These are phyloP conservation scores for Lentithecium fluviatile DNA, from an alignment of 495 filamentous ascomycete species.

Conservation along the genomic window DNA sequence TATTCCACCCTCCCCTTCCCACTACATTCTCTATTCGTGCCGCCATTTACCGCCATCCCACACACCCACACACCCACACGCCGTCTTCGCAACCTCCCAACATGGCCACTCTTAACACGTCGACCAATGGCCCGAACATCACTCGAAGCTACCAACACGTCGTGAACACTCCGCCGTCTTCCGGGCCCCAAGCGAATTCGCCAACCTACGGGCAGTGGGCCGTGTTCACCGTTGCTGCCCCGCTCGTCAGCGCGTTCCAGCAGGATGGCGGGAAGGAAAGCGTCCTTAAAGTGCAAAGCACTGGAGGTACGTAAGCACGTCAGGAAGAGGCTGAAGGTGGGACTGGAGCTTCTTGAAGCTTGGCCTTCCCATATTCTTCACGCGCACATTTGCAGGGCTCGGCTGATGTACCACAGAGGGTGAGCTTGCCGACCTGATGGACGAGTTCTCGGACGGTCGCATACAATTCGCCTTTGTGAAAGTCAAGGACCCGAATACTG, in stretches of 20 bases:
- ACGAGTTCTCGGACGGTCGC: constrained; percentile 94
- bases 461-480: constrained; percentile 97
- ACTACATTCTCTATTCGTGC: too few species aligned
- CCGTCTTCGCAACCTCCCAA: constrained; percentile 4
- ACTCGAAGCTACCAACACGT: constrained; percentile 88
- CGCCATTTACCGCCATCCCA: neutral
- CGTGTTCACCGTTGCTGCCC: constrained; percentile 85
- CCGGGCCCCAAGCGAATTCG: constrained; percentile 63
- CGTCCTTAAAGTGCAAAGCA: constrained; percentile 86
- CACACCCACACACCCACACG: constrained; percentile 1
- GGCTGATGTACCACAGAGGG: constrained; percentile 61
- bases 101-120: constrained; percentile 93
- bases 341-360: neutral
- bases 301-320: constrained; percentile 61
- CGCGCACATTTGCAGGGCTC: too few species aligned
- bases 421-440: constrained; percentile 89
- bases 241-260: constrained; percentile 88
- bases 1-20: too few species aligned
- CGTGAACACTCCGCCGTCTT: constrained; percentile 66
- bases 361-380: too few species aligned
- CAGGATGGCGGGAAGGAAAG: constrained; percentile 84
- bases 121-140: constrained; percentile 86
- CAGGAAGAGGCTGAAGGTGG: neutral
- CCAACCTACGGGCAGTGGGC: constrained; percentile 84
- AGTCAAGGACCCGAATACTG: constrained; percentile 90